Conservation (phyloP, 2,329 filamentous ascomycete species). For the Exutisphaerella laricina region DNA sequence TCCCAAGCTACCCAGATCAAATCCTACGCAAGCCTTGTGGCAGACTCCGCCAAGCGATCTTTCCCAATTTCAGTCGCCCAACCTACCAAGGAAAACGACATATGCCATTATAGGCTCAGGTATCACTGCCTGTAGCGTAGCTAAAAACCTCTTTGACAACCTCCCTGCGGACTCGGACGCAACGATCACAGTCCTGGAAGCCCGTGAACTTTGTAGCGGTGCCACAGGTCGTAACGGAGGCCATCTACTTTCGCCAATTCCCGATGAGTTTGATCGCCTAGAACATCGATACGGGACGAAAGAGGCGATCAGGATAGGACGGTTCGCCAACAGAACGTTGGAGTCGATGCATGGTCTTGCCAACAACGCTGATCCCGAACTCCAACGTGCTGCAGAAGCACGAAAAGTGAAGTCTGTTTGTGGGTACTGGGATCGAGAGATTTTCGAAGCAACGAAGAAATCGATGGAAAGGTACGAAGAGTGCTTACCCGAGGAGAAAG, state of each 20-base stretch:
- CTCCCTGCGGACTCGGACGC: conserved; percentile 3
- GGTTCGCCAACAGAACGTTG: conserved; percentile 17
- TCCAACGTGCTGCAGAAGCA: conserved; percentile 12
- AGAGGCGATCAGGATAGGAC: conserved; percentile 14
- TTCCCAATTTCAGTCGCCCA: conserved; percentile 7
- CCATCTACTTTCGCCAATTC: conserved; percentile 16
- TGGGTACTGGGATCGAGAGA: conserved; percentile 12
- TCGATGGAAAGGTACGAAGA: conserved; percentile 14
- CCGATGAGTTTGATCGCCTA: conserved; percentile 12
- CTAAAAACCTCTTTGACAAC: conserved; percentile 13
- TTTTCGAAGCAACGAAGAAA: conserved; percentile 13
- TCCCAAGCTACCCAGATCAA: conserved; percentile 12
- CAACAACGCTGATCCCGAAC: conserved; percentile 7
- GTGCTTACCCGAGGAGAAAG: conserved; percentile 13
- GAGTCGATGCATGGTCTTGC: conserved; percentile 14
- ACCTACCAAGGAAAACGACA: conserved; percentile 10
- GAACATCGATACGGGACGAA: conserved; percentile 14
- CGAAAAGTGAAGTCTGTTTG: conserved; percentile 13
- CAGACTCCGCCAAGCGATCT: conserved; percentile 10
- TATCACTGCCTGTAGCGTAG: conserved; percentile 18
- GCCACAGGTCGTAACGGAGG: conserved; percentile 22
- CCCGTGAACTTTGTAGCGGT: conserved; percentile 12
- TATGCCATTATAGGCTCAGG: conserved; percentile 21
- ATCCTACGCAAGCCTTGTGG: conserved; percentile 20
- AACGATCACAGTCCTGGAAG: conserved; percentile 16